phyloP scores from a whole-genome alignment of 352 stramenopile species.

The Albugo candida region DNA sequence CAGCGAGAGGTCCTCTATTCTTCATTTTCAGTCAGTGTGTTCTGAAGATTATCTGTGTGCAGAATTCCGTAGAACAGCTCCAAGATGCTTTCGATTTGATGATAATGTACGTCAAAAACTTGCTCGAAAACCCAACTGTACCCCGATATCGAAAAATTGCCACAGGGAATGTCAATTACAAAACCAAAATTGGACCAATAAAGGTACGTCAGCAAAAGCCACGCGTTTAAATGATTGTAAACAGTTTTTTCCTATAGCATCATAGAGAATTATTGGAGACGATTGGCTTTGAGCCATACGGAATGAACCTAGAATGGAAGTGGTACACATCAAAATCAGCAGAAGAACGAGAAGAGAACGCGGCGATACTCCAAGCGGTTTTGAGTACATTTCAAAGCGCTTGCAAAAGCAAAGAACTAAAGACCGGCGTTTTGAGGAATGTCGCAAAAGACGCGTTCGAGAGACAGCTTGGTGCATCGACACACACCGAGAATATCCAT shows the following conservation, averaged over 20 bases:
- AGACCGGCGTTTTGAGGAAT: too few relatives aligned
- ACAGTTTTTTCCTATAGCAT: constrained; percentile 16
- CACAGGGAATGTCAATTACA: constrained; percentile 61
- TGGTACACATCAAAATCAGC: constrained; percentile 10
- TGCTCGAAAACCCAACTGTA: constrained; percentile 66
- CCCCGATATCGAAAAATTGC: constrained; percentile 65
- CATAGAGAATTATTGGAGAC: constrained; percentile 53
- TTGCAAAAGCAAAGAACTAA: too few relatives aligned
- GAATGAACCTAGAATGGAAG: constrained; percentile 70
- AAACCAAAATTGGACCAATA: constrained; percentile 66
- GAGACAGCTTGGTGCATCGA: too few relatives aligned
- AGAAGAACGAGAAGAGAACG: too few relatives aligned
- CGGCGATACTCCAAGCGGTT: too few relatives aligned
- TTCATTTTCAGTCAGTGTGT: background rate
- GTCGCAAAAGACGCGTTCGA: too few relatives aligned
- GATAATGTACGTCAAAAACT: constrained; percentile 76
- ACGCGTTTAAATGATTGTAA: background rate
- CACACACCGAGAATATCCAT: too few relatives aligned
- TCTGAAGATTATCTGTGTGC: background rate
- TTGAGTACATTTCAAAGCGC: too few relatives aligned
- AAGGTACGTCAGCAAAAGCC: constrained; percentile 17
- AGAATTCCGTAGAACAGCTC: constrained; percentile 57
- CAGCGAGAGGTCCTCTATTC: constrained; percentile 18
- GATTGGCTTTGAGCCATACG: constrained; percentile 53
- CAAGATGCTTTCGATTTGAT: constrained; percentile 48